These are phyloP conservation scores for Avena insularis DNA, from an alignment of 176 grass and related monocot genomes.

Conservation along the genomic window DNA sequence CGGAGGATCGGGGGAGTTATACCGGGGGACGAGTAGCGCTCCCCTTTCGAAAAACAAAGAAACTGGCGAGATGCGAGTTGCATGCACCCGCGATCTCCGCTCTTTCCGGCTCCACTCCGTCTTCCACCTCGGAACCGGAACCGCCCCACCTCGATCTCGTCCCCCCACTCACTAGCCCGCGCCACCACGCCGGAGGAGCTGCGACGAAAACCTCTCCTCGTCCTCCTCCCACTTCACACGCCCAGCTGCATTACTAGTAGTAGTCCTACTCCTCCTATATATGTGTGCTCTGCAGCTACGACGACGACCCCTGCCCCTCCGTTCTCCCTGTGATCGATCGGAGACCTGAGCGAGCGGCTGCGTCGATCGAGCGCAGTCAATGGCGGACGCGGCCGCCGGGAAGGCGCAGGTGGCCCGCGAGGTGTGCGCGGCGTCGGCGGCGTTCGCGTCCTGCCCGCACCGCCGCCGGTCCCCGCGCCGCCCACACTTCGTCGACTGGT, in stretches of 20 bases:
- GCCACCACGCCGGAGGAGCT: background rate
- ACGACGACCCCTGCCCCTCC: background rate
- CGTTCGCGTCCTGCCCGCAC: conserved; percentile 72
- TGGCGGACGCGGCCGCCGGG: conserved; percentile 13
- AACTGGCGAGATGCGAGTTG: background rate
- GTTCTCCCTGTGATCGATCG: background rate
- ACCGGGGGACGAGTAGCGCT: no score
- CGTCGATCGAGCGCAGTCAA: background rate
- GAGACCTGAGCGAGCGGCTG: no score
- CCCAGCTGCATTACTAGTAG: no score
- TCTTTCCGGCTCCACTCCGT: background rate
- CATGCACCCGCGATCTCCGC: conserved; percentile 32
- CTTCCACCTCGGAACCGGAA: conserved; percentile 17
- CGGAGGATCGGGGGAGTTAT: no score
- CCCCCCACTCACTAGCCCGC: background rate
- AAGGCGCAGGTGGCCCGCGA: conserved; percentile 53
- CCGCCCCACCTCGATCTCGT: background rate
- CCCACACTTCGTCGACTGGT: conserved; percentile 81
- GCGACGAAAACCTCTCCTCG: background rate
- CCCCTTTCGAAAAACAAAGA: background rate
- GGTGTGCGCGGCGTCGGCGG: conserved; percentile 61
- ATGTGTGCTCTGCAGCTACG: background rate
- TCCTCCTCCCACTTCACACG: background rate
- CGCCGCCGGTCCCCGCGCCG: conserved; percentile 44
- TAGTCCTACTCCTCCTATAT: background rate